Percentiles rank a stretch among this genome's conserved stretches.
Conservation (phyloP, 1,139 yeast species). For the Zhuliangozyma blackwelliae region DNA sequence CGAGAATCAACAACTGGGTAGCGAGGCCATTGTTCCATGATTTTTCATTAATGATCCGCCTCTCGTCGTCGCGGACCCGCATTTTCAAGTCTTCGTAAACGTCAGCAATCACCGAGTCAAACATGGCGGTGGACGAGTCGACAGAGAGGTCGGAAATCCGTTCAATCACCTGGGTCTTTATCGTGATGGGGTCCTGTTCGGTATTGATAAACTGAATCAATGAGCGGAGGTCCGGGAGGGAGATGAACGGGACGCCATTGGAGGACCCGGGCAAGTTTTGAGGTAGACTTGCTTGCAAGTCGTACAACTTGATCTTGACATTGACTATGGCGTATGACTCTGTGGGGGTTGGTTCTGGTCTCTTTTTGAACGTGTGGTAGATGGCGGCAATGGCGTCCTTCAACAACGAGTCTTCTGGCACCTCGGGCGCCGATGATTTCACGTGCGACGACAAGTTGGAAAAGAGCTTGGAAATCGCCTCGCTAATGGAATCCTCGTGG, state of each 20-base stretch:
- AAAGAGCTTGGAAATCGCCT: conserved; percentile 23
- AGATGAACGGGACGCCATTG: conserved; percentile 43
- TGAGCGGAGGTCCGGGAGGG: conserved; percentile 57
- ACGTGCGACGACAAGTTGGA: conserved; percentile 18
- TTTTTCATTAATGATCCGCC: conserved; percentile 40
- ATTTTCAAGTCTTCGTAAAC: conserved; percentile 53
- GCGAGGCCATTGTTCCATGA: conserved; percentile 62
- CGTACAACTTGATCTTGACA: conserved; percentile 57
- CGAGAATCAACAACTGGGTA: conserved; percentile 53
- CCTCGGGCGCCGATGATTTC: conserved; percentile 5
- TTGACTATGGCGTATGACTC: conserved; percentile 57
- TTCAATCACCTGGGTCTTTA: conserved; percentile 59
- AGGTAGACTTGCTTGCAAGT: conserved; percentile 58
- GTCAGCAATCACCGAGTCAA: conserved; percentile 55
- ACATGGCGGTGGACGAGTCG: conserved; percentile 45
- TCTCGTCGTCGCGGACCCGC: conserved; percentile 50
- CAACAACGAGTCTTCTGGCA: conserved; percentile 19
- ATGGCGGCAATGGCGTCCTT: conserved; percentile 42
- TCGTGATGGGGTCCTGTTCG: conserved; percentile 30
- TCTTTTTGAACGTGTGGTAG: conserved; percentile 36
- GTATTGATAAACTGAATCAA: conserved; percentile 57
- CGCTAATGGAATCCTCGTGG: conserved; percentile 18
- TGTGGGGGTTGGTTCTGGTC: conserved; percentile 6
- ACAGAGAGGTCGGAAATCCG: conserved; percentile 50
- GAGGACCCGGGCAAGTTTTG: conserved; percentile 48